Evolutionary conservation across 805 yeast species (phyloP).

Genomic region (Sugiyamaella lignohabitans): DNA sequence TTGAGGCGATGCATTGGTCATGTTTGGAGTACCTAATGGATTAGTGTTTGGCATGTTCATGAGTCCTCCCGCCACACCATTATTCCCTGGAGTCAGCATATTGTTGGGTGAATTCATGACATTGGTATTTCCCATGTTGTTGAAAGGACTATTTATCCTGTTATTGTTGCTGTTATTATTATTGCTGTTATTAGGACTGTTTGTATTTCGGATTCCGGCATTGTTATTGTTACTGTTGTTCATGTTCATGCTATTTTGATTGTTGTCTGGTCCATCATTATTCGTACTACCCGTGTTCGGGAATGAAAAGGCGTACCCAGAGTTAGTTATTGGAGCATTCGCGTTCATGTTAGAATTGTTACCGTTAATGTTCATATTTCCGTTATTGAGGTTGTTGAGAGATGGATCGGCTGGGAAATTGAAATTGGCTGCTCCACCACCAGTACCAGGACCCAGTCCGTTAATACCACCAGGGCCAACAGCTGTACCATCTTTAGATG

Average conservation of each 20-base stretch:
- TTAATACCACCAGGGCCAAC: too few relatives aligned
- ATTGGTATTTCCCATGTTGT: too few relatives aligned
- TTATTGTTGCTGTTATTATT: slow-evolving; percentile 2
- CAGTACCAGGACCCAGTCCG: not conserved
- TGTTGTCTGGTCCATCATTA: slow-evolving; percentile 1
- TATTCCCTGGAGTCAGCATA: not conserved
- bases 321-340: not conserved
- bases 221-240: slow-evolving; percentile 2
- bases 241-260: not conserved
- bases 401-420: not conserved
- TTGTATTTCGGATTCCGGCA: slow-evolving; percentile 1
- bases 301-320: not conserved
- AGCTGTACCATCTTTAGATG: too few relatives aligned
- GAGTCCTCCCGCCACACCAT: not conserved
- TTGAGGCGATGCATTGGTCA: slow-evolving; percentile 1
- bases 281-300: not conserved
- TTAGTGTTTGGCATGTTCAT: not conserved
- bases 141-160: not conserved
- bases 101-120: too few relatives aligned
- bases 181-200: not conserved
- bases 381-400: not conserved
- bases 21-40: not conserved
- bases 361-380: not conserved
- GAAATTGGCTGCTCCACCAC: slow-evolving; percentile 1
- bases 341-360: not conserved